A percentile compares a stretch with the other conserved stretches of the same genome.
These are phyloP conservation scores for Pelargonium citronellum DNA, from an alignment of 441 rosid genomes.

Conservation along the genomic window DNA sequence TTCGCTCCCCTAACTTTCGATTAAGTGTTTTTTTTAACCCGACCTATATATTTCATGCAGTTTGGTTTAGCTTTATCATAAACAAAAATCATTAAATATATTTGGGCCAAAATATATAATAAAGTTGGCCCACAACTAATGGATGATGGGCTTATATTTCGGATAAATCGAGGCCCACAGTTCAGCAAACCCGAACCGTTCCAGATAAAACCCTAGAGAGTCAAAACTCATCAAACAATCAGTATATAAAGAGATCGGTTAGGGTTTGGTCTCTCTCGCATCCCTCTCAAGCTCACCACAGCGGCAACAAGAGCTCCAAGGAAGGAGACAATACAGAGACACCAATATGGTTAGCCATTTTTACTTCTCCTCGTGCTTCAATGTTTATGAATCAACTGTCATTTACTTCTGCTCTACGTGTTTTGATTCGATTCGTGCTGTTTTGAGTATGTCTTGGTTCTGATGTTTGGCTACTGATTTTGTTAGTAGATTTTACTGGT, in stretches of 20 bases:
- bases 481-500: too few species aligned
- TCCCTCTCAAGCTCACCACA: neutral
- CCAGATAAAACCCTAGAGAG: neutral
- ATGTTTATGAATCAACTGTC: neutral
- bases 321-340: neutral
- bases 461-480: too few species aligned
- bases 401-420: neutral
- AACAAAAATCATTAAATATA: too few species aligned
- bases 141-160: too few species aligned
- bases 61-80: too few species aligned
- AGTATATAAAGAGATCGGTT: neutral
- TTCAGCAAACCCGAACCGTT: neutral
- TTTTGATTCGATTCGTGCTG: neutral
- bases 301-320: neutral
- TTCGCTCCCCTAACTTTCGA: too few species aligned
- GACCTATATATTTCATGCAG: too few species aligned
- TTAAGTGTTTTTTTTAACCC: too few species aligned
- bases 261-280: neutral
- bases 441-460: neutral
- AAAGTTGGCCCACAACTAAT: too few species aligned
- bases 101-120: too few species aligned
- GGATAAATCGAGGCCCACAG: too few species aligned
- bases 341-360: neutral
- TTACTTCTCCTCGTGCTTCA: neutral
- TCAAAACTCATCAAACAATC: neutral